Percentiles rank a stretch among this genome's conserved stretches.
phyloP scores from a whole-genome alignment of 192 early-diverging fungal species.

The Helicostylum pulchrum region DNA sequence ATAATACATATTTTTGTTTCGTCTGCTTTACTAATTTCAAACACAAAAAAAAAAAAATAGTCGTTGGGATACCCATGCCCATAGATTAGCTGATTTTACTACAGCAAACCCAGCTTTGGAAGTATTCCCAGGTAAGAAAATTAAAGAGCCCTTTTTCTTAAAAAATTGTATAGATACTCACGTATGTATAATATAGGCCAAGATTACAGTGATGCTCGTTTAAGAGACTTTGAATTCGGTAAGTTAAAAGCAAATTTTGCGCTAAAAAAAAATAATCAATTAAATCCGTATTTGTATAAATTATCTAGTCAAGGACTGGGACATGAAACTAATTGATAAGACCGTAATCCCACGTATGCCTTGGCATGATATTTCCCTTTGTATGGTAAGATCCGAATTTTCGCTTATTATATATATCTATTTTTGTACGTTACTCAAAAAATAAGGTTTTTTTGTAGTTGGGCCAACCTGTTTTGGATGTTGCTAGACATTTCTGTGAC shows the following conservation, averaged over 20 bases:
- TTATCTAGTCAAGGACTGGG: constrained; percentile 45
- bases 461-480: constrained; percentile 73
- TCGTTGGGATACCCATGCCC: constrained; percentile 67
- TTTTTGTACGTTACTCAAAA: background rate
- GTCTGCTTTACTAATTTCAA: background rate
- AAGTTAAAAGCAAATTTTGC: background rate
- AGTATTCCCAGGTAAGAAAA: constrained; percentile 41
- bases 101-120: constrained; percentile 35
- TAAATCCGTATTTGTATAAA: background rate
- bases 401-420: background rate
- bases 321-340: constrained; percentile 42
- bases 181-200: constrained; percentile 40
- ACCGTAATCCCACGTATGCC: constrained; percentile 65
- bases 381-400: constrained; percentile 39
- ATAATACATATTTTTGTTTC: background rate
- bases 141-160: background rate
- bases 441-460: constrained; percentile 16
- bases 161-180: no score
- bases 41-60: constrained; percentile 13
- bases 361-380: constrained; percentile 83
- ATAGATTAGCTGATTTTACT: constrained; percentile 67
- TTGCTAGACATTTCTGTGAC: constrained; percentile 80
- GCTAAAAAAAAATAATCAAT: background rate
- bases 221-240: constrained; percentile 62
- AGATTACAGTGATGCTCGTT: constrained; percentile 82